Conservation (phyloP, 1,139 yeast species). For the Hansenula sp. region DNA sequence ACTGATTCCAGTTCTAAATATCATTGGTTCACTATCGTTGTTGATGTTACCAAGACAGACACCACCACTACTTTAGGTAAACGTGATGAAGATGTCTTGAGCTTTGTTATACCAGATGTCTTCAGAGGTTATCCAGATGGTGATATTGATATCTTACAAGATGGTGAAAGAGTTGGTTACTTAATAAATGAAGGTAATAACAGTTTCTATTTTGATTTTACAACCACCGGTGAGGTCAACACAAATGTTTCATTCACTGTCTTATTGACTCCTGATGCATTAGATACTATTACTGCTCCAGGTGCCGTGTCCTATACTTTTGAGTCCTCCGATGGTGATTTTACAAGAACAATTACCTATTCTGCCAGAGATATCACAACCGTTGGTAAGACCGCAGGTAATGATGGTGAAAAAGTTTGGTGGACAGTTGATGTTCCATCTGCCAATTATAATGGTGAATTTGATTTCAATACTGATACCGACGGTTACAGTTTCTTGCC, state of each 20-base stretch:
- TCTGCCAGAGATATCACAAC: constrained; percentile 1
- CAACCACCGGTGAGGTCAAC: neutral
- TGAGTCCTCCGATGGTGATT: constrained; percentile 9
- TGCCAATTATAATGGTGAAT: constrained; percentile 2
- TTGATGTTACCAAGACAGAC: constrained; percentile 1
- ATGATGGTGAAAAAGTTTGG: constrained; percentile 4
- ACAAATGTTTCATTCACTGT: constrained; percentile 4
- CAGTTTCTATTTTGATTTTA: constrained; percentile 7
- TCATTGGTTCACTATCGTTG: constrained; percentile 4
- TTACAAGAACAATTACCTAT: constrained; percentile 3
- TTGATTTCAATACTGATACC: constrained; percentile 5
- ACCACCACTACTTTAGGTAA: neutral
- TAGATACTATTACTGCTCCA: constrained; percentile 6
- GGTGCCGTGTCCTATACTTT: constrained; percentile 3
- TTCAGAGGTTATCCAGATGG: constrained; percentile 9
- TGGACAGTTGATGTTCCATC: constrained; percentile 8
- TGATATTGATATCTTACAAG: constrained; percentile 7
- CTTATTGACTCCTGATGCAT: constrained; percentile 4
- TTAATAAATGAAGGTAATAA: constrained; percentile 5
- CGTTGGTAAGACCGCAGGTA: constrained; percentile 2
- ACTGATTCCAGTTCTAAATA: constrained; percentile 3
- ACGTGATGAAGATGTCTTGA: constrained; percentile 5
- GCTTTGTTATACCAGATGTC: constrained; percentile 9
- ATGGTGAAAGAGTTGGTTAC: constrained; percentile 5
- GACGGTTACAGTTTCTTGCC: constrained; percentile 6